phyloP scores from a whole-genome alignment of 352 stramenopile species.

The Phytophthora citrophthora region DNA sequence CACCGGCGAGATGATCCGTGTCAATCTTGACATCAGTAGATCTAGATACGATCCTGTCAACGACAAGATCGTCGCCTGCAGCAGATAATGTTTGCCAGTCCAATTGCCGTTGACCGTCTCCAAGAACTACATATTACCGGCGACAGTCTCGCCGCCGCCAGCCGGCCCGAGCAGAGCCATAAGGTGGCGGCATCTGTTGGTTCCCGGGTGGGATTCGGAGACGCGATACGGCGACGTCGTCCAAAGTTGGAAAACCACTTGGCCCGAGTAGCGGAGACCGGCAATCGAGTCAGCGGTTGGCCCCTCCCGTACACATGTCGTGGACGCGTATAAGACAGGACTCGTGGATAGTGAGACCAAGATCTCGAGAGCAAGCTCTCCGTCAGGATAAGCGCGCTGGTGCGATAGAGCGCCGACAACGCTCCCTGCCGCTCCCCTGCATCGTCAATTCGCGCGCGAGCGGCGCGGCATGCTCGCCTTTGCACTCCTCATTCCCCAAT shows the following conservation, averaged over 20 bases:
- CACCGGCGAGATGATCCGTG: conserved; percentile 18
- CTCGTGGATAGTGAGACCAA: conserved; percentile 21
- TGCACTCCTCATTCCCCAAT: conserved; percentile 37
- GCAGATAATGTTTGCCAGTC: not conserved
- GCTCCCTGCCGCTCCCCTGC: conserved; percentile 27
- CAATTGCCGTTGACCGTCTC: not conserved
- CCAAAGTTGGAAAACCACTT: conserved; percentile 6
- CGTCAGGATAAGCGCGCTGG: conserved; percentile 25
- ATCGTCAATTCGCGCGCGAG: conserved; percentile 22
- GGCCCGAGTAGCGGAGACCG: conserved; percentile 9
- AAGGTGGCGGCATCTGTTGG: conserved; percentile 22
- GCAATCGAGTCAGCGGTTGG: conserved; percentile 21
- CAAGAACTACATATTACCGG: no score
- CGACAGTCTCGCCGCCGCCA: not conserved
- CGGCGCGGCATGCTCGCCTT: not conserved
- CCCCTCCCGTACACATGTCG: conserved; percentile 30
- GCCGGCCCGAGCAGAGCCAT: conserved; percentile 16
- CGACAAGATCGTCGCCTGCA: not conserved
- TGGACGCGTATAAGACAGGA: conserved; percentile 23
- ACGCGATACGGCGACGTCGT: conserved; percentile 16
- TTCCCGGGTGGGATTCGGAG: conserved; percentile 1
- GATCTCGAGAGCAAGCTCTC: conserved; percentile 6
- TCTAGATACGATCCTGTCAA: conserved; percentile 14
- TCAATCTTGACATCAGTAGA: conserved; percentile 9
- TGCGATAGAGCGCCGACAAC: conserved; percentile 7